phyloP scores from a whole-genome alignment of 2,329 filamentous ascomycete genomes.

The Fusarium nygamai region DNA sequence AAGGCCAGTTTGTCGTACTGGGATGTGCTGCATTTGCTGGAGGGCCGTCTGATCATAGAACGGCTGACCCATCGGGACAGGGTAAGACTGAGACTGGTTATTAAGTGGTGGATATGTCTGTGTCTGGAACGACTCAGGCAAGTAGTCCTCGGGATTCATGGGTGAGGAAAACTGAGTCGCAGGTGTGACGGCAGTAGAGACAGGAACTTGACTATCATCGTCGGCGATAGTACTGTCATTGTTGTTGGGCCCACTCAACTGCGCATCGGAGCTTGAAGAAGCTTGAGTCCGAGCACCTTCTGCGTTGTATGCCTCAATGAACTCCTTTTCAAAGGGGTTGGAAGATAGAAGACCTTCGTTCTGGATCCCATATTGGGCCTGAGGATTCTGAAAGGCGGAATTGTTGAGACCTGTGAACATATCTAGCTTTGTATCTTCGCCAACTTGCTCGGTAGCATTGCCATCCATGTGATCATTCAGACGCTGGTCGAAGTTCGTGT shows the following conservation, averaged over 20 bases:
- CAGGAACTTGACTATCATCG: neutral
- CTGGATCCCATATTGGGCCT: neutral
- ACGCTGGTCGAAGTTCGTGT: fast-evolving
- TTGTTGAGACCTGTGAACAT: neutral
- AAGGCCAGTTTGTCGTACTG: neutral
- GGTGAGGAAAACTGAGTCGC: neutral
- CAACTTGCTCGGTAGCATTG: too few relatives aligned
- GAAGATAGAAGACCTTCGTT: neutral
- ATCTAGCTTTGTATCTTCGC: neutral
- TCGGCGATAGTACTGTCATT: neutral
- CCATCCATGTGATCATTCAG: neutral
- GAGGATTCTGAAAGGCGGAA: neutral
- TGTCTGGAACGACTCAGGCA: neutral
- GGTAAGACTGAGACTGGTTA: neutral
- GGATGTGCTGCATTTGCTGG: neutral
- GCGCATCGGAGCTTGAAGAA: neutral
- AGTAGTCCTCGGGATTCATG: neutral
- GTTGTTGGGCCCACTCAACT: neutral
- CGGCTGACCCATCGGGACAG: neutral
- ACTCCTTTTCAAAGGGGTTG: neutral
- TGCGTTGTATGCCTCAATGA: neutral
- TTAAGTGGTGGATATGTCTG: neutral
- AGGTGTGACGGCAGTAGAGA: neutral
- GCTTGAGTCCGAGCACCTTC: neutral
- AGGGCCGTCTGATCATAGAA: neutral